Conservation (phyloP, 2,329 filamentous ascomycete species). For the Laburnicola sp. region DNA sequence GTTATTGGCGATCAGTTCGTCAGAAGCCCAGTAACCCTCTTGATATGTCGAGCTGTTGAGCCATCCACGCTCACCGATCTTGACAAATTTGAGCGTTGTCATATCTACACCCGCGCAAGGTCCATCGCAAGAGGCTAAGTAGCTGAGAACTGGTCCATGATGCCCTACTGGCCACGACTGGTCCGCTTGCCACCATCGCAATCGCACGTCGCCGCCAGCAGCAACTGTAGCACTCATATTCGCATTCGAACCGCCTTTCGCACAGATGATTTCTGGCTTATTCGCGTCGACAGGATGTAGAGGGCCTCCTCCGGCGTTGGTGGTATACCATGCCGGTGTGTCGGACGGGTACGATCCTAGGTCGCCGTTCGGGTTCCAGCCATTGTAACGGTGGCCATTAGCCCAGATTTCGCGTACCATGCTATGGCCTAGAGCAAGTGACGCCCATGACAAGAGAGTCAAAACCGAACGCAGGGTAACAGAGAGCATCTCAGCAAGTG, state of each 20-base stretch:
- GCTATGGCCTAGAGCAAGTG: slow-evolving; percentile 1
- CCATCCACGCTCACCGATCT: slow-evolving; percentile 30
- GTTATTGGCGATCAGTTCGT: slow-evolving; percentile 33
- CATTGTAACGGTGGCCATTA: slow-evolving; percentile 12
- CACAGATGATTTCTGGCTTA: slow-evolving; percentile 28
- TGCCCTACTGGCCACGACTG: slow-evolving; percentile 28
- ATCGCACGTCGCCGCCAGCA: slow-evolving; percentile 22
- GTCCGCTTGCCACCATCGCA: slow-evolving; percentile 33
- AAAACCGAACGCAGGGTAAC: not conserved
- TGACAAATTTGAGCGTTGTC: slow-evolving; percentile 30
- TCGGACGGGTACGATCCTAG: slow-evolving; percentile 3
- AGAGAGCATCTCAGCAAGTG: not conserved
- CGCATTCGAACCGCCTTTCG: slow-evolving; percentile 23
- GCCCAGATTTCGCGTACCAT: slow-evolving; percentile 8
- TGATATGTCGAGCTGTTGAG: slow-evolving; percentile 32
- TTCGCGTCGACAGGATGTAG: slow-evolving; percentile 11
- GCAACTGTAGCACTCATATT: slow-evolving; percentile 25
- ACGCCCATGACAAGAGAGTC: not conserved
- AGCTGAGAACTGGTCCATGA: slow-evolving; percentile 36
- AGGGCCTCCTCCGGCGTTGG: slow-evolving; percentile 1
- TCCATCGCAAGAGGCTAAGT: slow-evolving; percentile 31
- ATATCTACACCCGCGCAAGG: slow-evolving; percentile 26
- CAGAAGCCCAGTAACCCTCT: slow-evolving; percentile 42
- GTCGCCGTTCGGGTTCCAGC: slow-evolving; percentile 17
- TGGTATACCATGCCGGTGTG: slow-evolving; percentile 9